Evolutionary conservation across 129 eudicot genomes (phyloP).

Genomic region (Apium graveolens): DNA sequence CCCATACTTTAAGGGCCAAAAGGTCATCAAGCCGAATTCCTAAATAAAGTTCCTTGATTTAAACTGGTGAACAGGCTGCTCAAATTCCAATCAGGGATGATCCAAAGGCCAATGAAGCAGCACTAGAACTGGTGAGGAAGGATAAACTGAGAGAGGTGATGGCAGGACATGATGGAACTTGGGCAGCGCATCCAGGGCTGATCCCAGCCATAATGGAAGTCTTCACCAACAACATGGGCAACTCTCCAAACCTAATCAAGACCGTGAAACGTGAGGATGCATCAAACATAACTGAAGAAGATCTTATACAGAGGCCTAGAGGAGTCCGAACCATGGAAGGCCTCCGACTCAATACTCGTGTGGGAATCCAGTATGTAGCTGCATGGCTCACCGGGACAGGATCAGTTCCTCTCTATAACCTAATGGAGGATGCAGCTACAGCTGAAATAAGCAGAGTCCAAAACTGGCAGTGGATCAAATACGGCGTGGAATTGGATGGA

Average conservation of each 20-base stretch:
- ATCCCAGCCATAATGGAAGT: conserved; percentile 80
- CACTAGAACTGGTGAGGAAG: conserved; percentile 68
- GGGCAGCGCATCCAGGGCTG: conserved; percentile 99
- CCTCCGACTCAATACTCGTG: conserved; percentile 81
- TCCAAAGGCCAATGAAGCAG: conserved; percentile 68
- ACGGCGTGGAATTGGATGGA: conserved; percentile 65
- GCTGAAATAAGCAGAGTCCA: conserved; percentile 93
- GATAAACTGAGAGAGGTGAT: conserved; percentile 77
- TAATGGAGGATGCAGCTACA: conserved; percentile 96
- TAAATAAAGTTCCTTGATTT: neutral
- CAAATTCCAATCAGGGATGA: conserved; percentile 84
- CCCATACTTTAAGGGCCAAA: too few species aligned
- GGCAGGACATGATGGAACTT: conserved; percentile 94
- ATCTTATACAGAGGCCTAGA: conserved; percentile 62
- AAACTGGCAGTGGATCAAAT: conserved; percentile 94
- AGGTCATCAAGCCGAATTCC: too few species aligned
- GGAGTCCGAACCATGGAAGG: conserved; percentile 89
- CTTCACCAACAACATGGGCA: conserved; percentile 62
- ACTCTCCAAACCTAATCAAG: conserved; percentile 53
- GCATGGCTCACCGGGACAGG: conserved; percentile 94
- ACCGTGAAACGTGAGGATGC: conserved; percentile 60
- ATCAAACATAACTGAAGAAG: conserved; percentile 50
- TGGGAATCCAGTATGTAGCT: conserved; percentile 83
- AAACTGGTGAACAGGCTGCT: conserved; percentile 56
- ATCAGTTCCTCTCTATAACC: conserved; percentile 83